A percentile compares a stretch with the other conserved stretches of the same genome.
Evolutionary conservation across 352 stramenopile species (phyloP).

Genomic region (Globisporangium spiculum): DNA sequence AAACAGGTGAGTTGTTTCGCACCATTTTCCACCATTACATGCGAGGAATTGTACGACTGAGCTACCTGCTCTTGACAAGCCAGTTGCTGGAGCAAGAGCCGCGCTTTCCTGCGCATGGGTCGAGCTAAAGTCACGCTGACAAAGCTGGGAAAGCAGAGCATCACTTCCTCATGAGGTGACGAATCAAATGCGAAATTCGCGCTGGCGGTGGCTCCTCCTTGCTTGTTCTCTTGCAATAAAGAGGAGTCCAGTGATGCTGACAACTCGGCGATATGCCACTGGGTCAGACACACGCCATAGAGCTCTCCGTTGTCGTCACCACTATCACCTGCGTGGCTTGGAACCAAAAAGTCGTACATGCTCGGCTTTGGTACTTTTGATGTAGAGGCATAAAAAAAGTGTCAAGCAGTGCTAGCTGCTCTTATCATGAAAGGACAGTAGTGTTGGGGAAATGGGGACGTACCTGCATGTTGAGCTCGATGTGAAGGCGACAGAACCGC

Average conservation of each 20-base stretch:
- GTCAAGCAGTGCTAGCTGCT: not conserved
- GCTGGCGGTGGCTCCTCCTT: not conserved
- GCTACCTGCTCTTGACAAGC: slow-evolving; percentile 11
- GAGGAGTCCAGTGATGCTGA: not conserved
- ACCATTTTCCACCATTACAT: too few relatives aligned
- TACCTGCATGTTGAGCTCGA: slow-evolving; percentile 17
- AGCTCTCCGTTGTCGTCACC: slow-evolving; percentile 3
- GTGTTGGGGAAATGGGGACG: not conserved
- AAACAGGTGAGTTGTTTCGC: not conserved
- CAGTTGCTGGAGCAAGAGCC: slow-evolving; percentile 29
- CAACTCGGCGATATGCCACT: not conserved
- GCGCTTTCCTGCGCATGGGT: slow-evolving; percentile 25
- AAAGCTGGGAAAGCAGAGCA: slow-evolving; percentile 13
- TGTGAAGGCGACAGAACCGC: slow-evolving; percentile 25
- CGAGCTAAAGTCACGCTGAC: slow-evolving; percentile 19
- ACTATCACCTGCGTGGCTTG: not conserved
- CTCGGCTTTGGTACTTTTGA: slow-evolving; percentile 23
- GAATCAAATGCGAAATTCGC: slow-evolving; percentile 11
- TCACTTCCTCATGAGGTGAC: not conserved
- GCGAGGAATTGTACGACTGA: not conserved
- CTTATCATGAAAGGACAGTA: not conserved
- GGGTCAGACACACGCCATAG: slow-evolving; percentile 39
- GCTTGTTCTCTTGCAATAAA: not conserved
- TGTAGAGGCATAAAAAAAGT: not conserved
- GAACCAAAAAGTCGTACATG: slow-evolving; percentile 48